Conservation (phyloP, 2,329 filamentous ascomycete genomes). For the Arthrobotrys sphaeroides region DNA sequence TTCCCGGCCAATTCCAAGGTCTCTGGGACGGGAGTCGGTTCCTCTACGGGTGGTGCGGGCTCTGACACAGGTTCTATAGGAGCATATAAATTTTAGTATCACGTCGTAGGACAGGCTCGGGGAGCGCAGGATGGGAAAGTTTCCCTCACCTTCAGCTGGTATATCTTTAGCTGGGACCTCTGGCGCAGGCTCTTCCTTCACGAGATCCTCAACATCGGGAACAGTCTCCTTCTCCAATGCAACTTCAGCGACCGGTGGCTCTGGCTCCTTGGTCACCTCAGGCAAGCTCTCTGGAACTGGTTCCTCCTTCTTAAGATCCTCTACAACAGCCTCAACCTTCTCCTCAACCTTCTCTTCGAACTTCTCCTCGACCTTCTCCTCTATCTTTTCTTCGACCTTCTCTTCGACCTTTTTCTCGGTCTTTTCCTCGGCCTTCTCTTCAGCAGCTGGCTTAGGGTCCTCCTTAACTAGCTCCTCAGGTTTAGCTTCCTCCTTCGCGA, state of each 20-base stretch:
- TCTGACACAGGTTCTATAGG: conserved; percentile 25
- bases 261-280: conserved; percentile 31
- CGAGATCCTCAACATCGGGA: conserved; percentile 36
- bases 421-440: conserved; percentile 10
- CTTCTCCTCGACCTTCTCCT: conserved; percentile 4
- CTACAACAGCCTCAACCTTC: not conserved
- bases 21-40: conserved; percentile 19
- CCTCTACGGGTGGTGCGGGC: conserved; percentile 12
- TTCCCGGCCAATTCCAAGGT: conserved; percentile 26
- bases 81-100: conserved; percentile 13
- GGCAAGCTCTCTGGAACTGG: conserved; percentile 19
- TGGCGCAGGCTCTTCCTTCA: conserved; percentile 10
- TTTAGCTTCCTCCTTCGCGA: conserved; percentile 15
- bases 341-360: not conserved
- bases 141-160: conserved; percentile 29
- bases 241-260: conserved; percentile 13
- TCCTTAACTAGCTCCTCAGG: conserved; percentile 15
- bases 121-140: not conserved
- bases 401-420: not conserved
- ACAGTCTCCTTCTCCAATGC: conserved; percentile 26
- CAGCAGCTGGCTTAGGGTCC: conserved; percentile 7
- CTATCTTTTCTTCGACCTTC: conserved; percentile 3
- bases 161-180: conserved; percentile 17
- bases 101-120: not conserved
- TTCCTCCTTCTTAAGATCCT: conserved; percentile 21